Evolutionary conservation across 2,329 filamentous ascomycete genomes (phyloP), one percentile per base, ranked within the genome.

Genomic region (Byssothecium circinans): DNA sequence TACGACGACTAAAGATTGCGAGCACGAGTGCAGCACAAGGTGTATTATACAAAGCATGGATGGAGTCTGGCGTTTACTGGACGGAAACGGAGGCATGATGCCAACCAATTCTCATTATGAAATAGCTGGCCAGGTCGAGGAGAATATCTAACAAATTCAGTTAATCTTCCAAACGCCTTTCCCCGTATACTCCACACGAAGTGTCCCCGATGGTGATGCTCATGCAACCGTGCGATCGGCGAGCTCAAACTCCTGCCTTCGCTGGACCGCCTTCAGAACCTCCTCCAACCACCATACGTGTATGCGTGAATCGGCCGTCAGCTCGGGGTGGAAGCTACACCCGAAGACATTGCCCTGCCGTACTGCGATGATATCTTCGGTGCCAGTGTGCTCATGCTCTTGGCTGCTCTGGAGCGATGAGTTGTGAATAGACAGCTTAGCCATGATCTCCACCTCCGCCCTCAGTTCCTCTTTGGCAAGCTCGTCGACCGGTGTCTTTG

Each of bases 241-340:
- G 39, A 70, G 47, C 43, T 69, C 61, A 49, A 67, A 69, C 36
- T 64, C 49, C 53, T 61, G 55, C 47, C 67, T 59, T 40, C 58
- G 54, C 47, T 67, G 54, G 7, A 64, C 56, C 2, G 69, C 66
- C 47, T 62, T 62, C 38, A 68, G 19, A 2, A 90, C 87, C 71
- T 92, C 83, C 58, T 80, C 75, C 66, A 99, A 65, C 94, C 94
- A 99, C 94, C 94, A 97, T 4, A 83, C 79, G 71, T 99, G 94
- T 64, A 97, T 95, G 46, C 94, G 81, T 47, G 85, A 77, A 74
- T 99, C 94, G 7, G 84, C 82, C 0, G 92, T 97, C 69, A 99
- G 71, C 71, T 99, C 94, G 0, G 94, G 94, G 62, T 97, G 94
- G 67, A 97, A 99, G 64, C 91, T 96, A 2, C 88, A 96, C 3